Percentiles rank a stretch among this genome's conserved stretches.
Evolutionary conservation across 73 alveolate genomes (phyloP).

Genomic region (Paramecium pentaurelia): DNA sequence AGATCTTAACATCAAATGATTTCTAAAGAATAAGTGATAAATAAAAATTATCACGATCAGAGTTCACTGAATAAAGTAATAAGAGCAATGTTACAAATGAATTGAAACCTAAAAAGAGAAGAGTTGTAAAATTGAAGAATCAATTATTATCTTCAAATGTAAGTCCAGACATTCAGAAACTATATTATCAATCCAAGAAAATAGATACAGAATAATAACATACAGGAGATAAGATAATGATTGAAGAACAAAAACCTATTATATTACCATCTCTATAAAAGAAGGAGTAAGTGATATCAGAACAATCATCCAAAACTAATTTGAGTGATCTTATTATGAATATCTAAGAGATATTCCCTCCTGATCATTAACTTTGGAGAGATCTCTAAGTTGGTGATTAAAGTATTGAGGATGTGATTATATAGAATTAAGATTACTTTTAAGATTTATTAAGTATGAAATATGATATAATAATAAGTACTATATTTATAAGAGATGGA

Average conservation of each 20-base stretch:
- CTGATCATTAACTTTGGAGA: background rate
- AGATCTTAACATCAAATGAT: background rate
- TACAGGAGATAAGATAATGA: background rate
- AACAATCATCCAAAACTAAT: background rate
- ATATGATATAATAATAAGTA: background rate
- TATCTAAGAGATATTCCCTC: background rate
- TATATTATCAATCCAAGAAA: background rate
- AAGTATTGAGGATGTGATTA: background rate
- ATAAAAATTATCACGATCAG: background rate
- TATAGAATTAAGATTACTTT: background rate
- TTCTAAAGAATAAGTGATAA: background rate
- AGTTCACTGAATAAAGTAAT: background rate
- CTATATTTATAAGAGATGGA: background rate
- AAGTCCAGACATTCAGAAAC: conserved; percentile 14
- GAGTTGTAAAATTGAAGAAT: background rate
- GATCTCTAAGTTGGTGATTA: background rate
- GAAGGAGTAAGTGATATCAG: background rate
- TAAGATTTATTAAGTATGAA: background rate
- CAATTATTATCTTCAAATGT: background rate
- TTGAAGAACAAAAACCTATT: background rate
- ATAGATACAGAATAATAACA: background rate
- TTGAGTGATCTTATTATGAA: background rate
- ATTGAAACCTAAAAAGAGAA: background rate
- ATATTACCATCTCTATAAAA: background rate
- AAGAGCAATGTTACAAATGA: background rate